Evolutionary conservation across 2,329 filamentous ascomycete species (phyloP).

Genomic region (Trichoderma arundinaceum): DNA sequence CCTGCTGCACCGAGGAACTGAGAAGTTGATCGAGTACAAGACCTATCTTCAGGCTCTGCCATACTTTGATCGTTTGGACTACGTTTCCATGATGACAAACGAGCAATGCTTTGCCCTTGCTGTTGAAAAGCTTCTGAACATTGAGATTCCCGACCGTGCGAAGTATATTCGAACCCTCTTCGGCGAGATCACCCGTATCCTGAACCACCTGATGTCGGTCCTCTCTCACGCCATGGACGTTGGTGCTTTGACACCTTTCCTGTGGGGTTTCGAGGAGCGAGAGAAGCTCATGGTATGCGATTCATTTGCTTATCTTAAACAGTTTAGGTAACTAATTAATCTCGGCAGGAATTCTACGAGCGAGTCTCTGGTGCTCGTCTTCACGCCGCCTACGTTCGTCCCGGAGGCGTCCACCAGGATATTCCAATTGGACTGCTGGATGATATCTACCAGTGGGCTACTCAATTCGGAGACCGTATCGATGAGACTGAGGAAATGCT

Average conservation of each 20-base stretch:
- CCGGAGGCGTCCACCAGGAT: constrained; percentile 95
- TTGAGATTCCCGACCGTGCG: constrained; percentile 92
- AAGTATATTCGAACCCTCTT: constrained; percentile 98
- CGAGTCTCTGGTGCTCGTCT: constrained; percentile 97
- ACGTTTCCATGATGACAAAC: constrained; percentile 99
- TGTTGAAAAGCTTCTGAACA: constrained; percentile 96
- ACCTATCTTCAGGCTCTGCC: constrained; percentile 97
- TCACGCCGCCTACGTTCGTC: constrained; percentile 95
- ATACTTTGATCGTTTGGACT: constrained; percentile 98
- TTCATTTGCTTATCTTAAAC: too few species aligned
- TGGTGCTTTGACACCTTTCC: constrained; percentile 93
- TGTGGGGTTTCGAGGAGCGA: constrained; percentile 99
- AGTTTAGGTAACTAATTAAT: not conserved
- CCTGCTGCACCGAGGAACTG: constrained; percentile 92
- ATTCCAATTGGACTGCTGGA: constrained; percentile 91
- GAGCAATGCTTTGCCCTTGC: constrained; percentile 96
- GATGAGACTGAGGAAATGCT: constrained; percentile 99
- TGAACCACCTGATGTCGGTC: constrained; percentile 98
- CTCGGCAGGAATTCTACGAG: constrained; percentile 94
- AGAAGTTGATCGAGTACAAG: constrained; percentile 99
- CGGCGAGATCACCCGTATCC: constrained; percentile 87
- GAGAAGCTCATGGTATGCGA: constrained; percentile 95
- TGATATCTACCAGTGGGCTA: constrained; percentile 99
- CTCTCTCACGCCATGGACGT: constrained; percentile 99
- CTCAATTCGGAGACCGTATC: constrained; percentile 96